Evolutionary conservation across 2,329 filamentous ascomycete species (phyloP).

Genomic region (Diaporthe sp.): DNA sequence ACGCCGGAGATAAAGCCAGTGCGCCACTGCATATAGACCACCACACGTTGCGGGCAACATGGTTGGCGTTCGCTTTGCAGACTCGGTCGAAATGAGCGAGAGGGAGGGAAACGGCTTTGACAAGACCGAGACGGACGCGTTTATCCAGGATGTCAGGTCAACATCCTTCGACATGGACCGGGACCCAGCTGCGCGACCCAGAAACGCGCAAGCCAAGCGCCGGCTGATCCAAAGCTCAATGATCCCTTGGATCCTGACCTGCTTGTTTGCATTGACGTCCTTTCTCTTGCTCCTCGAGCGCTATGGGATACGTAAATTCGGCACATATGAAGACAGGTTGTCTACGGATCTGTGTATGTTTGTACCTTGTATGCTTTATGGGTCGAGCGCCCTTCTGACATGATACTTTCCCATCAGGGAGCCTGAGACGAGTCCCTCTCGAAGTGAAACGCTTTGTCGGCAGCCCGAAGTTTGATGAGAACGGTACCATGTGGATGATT

Average conservation of each 20-base stretch:
- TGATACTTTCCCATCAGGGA: not conserved
- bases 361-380: not conserved
- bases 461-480: slow-evolving; percentile 39
- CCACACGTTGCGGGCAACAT: not conserved
- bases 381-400: slow-evolving; percentile 4
- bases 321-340: slow-evolving; percentile 39
- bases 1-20: not conserved
- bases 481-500: slow-evolving; percentile 38
- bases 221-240: slow-evolving; percentile 32
- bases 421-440: slow-evolving; percentile 33
- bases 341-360: slow-evolving; percentile 39
- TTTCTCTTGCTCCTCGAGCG: slow-evolving; percentile 40
- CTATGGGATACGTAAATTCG: slow-evolving; percentile 35
- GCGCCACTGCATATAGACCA: not conserved
- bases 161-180: slow-evolving; percentile 17
- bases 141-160: slow-evolving; percentile 12
- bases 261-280: slow-evolving; percentile 39
- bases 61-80: slow-evolving; percentile 30
- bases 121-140: slow-evolving; percentile 14
- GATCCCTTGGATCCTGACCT: slow-evolving; percentile 40
- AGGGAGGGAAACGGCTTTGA: slow-evolving; percentile 7
- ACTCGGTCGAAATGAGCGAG: slow-evolving; percentile 12
- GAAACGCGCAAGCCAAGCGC: slow-evolving; percentile 9
- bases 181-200: slow-evolving; percentile 1
- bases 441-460: slow-evolving; percentile 37